phyloP scores from a whole-genome alignment of 495 filamentous ascomycete genomes.

The Recurvomyces mirabilis region DNA sequence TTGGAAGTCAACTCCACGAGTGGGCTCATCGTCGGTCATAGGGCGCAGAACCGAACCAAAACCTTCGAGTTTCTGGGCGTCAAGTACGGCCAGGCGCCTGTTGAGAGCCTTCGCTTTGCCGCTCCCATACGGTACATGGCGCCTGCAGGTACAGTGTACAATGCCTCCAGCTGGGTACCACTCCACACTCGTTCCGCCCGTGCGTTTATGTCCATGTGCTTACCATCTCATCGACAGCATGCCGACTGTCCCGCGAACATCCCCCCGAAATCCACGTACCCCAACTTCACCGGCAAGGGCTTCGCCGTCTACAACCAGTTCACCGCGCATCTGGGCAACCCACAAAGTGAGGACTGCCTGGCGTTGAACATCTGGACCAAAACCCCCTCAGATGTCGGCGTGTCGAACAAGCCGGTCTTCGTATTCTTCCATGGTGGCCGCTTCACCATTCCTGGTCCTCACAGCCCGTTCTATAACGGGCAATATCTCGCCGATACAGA shows the following conservation, averaged over 20 bases:
- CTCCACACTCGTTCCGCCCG: too few relatives aligned
- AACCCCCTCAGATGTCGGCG: neutral
- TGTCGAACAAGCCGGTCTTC: slow-evolving; percentile 3
- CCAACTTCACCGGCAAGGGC: too few relatives aligned
- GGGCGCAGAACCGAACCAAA: slow-evolving; percentile 27
- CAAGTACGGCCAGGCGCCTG: slow-evolving; percentile 35
- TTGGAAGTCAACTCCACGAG: too few relatives aligned
- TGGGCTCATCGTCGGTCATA: too few relatives aligned
- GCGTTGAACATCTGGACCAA: slow-evolving; percentile 14
- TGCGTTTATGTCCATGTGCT: too few relatives aligned
- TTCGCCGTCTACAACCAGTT: too few relatives aligned
- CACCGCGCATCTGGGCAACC: neutral
- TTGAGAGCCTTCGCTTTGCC: slow-evolving; percentile 32
- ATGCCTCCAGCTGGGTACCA: slow-evolving; percentile 19
- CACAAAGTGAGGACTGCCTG: slow-evolving; percentile 16
- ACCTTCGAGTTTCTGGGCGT: slow-evolving; percentile 39
- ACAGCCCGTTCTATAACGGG: slow-evolving; percentile 37
- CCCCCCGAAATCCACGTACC: neutral
- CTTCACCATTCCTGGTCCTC: slow-evolving; percentile 32
- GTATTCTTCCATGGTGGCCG: slow-evolving; percentile 14
- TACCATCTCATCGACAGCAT: too few relatives aligned
- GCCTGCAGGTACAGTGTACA: neutral
- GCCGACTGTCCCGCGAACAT: slow-evolving; percentile 6
- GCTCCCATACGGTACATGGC: slow-evolving; percentile 28
- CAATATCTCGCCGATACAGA: slow-evolving; percentile 35